These are phyloP conservation scores for Musa balbisiana DNA, from an alignment of 202 grass and related monocot species.

Conservation along the genomic window DNA sequence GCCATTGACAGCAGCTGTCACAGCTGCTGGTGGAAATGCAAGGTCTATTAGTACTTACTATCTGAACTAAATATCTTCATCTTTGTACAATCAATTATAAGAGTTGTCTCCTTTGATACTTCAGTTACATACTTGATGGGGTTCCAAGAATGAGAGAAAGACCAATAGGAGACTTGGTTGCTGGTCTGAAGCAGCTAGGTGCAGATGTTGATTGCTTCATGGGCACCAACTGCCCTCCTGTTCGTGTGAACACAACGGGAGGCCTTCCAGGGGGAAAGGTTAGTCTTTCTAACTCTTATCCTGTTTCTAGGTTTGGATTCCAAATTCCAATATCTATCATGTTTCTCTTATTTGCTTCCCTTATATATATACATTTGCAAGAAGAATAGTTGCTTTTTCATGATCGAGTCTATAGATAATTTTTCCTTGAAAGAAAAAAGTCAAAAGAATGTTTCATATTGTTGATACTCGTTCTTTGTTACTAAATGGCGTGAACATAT, in stretches of 20 bases:
- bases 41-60: constrained; percentile 33
- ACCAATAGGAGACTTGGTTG: constrained; percentile 85
- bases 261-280: constrained; percentile 97
- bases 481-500: too few relatives aligned
- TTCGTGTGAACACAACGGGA: constrained; percentile 72
- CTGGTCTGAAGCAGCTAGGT: constrained; percentile 84
- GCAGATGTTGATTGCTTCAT: constrained; percentile 92
- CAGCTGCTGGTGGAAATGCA: constrained; percentile 92
- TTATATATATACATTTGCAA: too few relatives aligned
- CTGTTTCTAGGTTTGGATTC: too few relatives aligned
- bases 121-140: constrained; percentile 91
- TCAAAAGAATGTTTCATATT: too few relatives aligned
- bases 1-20: constrained; percentile 75
- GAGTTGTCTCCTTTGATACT: constrained; percentile 1
- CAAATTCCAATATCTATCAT: too few relatives aligned
- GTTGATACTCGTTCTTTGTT: too few relatives aligned
- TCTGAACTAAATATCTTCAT: not conserved
- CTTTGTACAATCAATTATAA: not conserved
- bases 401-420: too few relatives aligned
- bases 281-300: not conserved
- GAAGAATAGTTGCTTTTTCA: too few relatives aligned
- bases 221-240: constrained; percentile 85
- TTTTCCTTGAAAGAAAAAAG: too few relatives aligned
- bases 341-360: too few relatives aligned
- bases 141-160: constrained; percentile 97